Evolutionary conservation across 2,329 filamentous ascomycete species (phyloP).

Genomic region (Diaporthe helianthi): DNA sequence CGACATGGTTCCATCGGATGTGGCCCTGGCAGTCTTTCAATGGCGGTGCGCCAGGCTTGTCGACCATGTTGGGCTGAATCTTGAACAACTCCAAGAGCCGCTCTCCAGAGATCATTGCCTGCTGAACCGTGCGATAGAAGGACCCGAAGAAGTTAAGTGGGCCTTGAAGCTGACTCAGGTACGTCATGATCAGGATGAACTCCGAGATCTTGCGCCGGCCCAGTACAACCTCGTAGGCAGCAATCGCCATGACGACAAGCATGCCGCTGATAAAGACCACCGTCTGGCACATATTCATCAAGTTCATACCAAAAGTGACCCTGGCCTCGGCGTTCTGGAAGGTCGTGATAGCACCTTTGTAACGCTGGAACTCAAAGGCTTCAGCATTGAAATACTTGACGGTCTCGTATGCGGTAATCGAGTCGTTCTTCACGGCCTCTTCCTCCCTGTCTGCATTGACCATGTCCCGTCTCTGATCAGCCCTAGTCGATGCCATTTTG

Average conservation of each 20-base stretch:
- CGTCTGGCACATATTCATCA: conserved; percentile 84
- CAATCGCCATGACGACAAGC: conserved; percentile 74
- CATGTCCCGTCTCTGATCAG: conserved; percentile 90
- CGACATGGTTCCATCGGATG: conserved; percentile 86
- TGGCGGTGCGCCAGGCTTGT: conserved; percentile 69
- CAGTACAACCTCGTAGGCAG: conserved; percentile 77
- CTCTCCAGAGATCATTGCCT: conserved; percentile 96
- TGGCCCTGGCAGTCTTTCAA: conserved; percentile 77
- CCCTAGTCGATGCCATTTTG: conserved; percentile 91
- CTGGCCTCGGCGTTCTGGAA: conserved; percentile 79
- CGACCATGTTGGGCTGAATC: conserved; percentile 89
- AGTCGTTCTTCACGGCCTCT: conserved; percentile 98
- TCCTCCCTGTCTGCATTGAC: conserved; percentile 94
- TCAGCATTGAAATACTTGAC: conserved; percentile 92
- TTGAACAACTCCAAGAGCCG: conserved; percentile 95
- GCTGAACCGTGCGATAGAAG: conserved; percentile 95
- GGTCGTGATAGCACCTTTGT: conserved; percentile 71
- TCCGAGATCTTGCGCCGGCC: conserved; percentile 71
- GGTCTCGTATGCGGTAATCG: conserved; percentile 97
- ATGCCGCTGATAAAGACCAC: conserved; percentile 81
- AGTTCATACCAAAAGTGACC: conserved; percentile 76
- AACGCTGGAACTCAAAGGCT: conserved; percentile 77
- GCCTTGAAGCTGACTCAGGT: conserved; percentile 80
- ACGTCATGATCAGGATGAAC: conserved; percentile 77
- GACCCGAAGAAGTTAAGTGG: conserved; percentile 90